Conservation (phyloP, 805 yeast genomes). For the Kregervanrija fluxuum region DNA sequence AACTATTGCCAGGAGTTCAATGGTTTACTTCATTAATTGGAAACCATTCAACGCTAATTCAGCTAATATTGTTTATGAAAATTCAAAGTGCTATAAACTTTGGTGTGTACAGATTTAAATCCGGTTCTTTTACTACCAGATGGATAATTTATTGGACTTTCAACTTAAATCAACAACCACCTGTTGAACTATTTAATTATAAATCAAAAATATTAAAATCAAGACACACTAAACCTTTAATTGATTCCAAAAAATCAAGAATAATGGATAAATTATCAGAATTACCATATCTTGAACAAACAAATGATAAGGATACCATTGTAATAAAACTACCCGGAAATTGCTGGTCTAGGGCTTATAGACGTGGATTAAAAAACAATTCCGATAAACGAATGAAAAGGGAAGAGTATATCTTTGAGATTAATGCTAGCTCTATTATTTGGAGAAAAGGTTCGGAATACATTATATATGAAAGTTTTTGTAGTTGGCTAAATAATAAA, state of each 20-base stretch:
- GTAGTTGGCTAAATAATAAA: slow-evolving; percentile 7
- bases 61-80: slow-evolving; percentile 1
- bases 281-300: slow-evolving; percentile 1
- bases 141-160: slow-evolving; percentile 36
- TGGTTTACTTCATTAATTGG: slow-evolving; percentile 13
- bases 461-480: slow-evolving; percentile 26
- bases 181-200: slow-evolving; percentile 8
- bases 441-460: slow-evolving; percentile 23
- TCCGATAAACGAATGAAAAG: background rate
- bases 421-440: slow-evolving; percentile 3
- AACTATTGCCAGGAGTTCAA: slow-evolving; percentile 3
- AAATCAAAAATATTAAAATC: background rate
- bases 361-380: slow-evolving; percentile 7
- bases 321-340: slow-evolving; percentile 9
- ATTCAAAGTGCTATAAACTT: slow-evolving; percentile 13
- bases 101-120: slow-evolving; percentile 25
- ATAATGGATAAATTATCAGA: background rate
- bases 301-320: background rate
- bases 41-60: slow-evolving; percentile 5
- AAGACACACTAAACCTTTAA: background rate
- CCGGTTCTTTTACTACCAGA: slow-evolving; percentile 24
- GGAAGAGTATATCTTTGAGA: slow-evolving; percentile 8
- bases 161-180: slow-evolving; percentile 9
- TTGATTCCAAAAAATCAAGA: background rate
- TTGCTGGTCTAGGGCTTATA: slow-evolving; percentile 26